phyloP scores from a whole-genome alignment of 2,329 filamentous ascomycete species.

The Magnaporthiopsis rhizophila region DNA sequence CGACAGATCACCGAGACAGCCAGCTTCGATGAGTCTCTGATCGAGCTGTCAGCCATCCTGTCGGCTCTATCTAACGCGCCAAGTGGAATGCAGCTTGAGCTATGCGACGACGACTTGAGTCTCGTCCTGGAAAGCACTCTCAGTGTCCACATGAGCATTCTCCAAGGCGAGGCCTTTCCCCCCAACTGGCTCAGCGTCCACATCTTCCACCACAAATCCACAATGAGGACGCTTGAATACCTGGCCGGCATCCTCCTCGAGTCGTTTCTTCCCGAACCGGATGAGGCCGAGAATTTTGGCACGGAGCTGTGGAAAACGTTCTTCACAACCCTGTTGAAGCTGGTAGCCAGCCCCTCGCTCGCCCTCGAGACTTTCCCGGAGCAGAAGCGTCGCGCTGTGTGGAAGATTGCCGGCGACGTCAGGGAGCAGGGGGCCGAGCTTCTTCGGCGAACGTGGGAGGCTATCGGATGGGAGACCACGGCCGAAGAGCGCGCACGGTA shows the following conservation, averaged over 20 bases:
- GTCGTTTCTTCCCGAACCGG: constrained; percentile 76
- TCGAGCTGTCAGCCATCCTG: constrained; percentile 82
- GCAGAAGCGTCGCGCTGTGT: constrained; percentile 90
- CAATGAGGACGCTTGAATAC: constrained; percentile 78
- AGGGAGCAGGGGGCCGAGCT: constrained; percentile 85
- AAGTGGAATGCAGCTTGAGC: constrained; percentile 66
- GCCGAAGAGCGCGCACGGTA: constrained; percentile 71
- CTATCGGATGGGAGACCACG: constrained; percentile 91
- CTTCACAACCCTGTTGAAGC: constrained; percentile 79
- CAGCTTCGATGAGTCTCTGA: constrained; percentile 75
- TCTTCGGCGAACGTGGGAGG: constrained; percentile 80
- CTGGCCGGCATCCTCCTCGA: constrained; percentile 73
- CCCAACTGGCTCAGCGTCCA: constrained; percentile 84
- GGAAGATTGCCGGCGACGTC: constrained; percentile 98
- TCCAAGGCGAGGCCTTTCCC: constrained; percentile 85
- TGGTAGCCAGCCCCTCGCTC: constrained; percentile 81
- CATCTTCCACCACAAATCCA: constrained; percentile 86
- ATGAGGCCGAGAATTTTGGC: constrained; percentile 86
- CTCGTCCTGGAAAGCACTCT: constrained; percentile 71
- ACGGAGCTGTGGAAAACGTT: constrained; percentile 92
- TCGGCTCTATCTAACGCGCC: constrained; percentile 72
- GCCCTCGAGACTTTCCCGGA: constrained; percentile 94
- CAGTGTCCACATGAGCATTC: constrained; percentile 79
- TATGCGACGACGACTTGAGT: constrained; percentile 66
- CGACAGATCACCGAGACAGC: constrained; percentile 45